Evolutionary conservation across 1,284 basidiomycete genomes (phyloP).

Genomic region (Athelia psychrophila): DNA sequence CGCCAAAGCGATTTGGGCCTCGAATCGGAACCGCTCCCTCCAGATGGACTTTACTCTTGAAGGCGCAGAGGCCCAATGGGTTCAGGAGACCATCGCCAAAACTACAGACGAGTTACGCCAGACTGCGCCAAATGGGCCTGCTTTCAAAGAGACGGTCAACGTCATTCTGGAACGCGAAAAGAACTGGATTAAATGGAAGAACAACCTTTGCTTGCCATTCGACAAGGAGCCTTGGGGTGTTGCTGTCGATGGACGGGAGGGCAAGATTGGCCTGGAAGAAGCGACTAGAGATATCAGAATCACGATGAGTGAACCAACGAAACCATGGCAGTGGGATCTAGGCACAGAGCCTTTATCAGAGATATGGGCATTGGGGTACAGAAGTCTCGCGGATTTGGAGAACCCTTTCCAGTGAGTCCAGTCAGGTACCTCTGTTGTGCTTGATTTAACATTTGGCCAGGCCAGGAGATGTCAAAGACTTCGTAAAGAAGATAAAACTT

Average conservation of each 20-base stretch:
- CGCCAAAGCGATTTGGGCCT: conserved; percentile 60
- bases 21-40: conserved; percentile 64
- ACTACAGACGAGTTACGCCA: conserved; percentile 69
- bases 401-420: conserved; percentile 59
- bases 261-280: conserved; percentile 56
- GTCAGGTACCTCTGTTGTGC: background rate
- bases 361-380: conserved; percentile 78
- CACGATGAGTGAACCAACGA: conserved; percentile 51
- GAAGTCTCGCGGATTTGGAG: conserved; percentile 58
- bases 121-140: conserved; percentile 70
- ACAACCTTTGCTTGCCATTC: conserved; percentile 71
- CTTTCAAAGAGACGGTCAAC: conserved; percentile 69
- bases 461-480: conserved; percentile 69
- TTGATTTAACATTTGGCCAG: conserved; percentile 29
- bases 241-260: conserved; percentile 38
- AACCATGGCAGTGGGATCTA: conserved; percentile 57
- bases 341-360: conserved; percentile 71
- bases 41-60: conserved; percentile 80
- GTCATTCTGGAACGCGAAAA: conserved; percentile 76
- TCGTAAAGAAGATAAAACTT: conserved; percentile 63
- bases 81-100: conserved; percentile 62
- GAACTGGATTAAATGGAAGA: conserved; percentile 88
- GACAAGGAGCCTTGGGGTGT: conserved; percentile 63
- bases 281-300: conserved; percentile 49
- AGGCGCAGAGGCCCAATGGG: conserved; percentile 65